phyloP scores from a whole-genome alignment of 441 rosid genomes.

The Eugenia klotzschiana region DNA sequence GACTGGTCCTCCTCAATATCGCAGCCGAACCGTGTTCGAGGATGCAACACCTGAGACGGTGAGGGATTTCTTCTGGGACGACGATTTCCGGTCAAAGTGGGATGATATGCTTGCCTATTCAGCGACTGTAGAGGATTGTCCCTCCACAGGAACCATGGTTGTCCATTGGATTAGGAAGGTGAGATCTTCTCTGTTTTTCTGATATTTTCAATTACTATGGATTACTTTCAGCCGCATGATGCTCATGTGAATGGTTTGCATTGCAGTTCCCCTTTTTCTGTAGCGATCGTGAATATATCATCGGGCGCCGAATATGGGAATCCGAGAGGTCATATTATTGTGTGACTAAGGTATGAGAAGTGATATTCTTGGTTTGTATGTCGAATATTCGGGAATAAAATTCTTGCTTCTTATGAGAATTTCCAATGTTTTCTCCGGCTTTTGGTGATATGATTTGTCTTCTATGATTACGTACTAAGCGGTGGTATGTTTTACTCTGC shows the following conservation, averaged over 20 bases:
- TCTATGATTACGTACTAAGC: background rate
- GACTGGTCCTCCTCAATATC: conserved; percentile 68
- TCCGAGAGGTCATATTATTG: conserved; percentile 42
- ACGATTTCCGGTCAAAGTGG: conserved; percentile 66
- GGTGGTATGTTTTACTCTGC: background rate
- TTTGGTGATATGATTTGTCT: background rate
- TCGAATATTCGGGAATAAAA: background rate
- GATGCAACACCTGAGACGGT: conserved; percentile 45
- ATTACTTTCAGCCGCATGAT: background rate
- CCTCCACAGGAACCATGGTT: conserved; percentile 56
- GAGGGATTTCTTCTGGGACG: conserved; percentile 87
- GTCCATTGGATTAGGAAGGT: conserved; percentile 79
- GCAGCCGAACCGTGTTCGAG: conserved; percentile 49
- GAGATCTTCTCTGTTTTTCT: background rate
- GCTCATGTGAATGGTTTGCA: background rate
- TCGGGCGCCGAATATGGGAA: conserved; percentile 72
- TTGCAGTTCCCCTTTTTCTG: conserved; percentile 73
- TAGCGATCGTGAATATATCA: conserved; percentile 69
- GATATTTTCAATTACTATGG: background rate
- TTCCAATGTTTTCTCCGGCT: background rate
- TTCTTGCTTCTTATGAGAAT: background rate
- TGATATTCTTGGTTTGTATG: background rate
- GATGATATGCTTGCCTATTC: conserved; percentile 63
- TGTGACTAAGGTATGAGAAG: conserved; percentile 55
- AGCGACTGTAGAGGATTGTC: conserved; percentile 35